phyloP scores from a whole-genome alignment of 371 early-diverging fungal species.

The Rhizomucor miehei region DNA sequence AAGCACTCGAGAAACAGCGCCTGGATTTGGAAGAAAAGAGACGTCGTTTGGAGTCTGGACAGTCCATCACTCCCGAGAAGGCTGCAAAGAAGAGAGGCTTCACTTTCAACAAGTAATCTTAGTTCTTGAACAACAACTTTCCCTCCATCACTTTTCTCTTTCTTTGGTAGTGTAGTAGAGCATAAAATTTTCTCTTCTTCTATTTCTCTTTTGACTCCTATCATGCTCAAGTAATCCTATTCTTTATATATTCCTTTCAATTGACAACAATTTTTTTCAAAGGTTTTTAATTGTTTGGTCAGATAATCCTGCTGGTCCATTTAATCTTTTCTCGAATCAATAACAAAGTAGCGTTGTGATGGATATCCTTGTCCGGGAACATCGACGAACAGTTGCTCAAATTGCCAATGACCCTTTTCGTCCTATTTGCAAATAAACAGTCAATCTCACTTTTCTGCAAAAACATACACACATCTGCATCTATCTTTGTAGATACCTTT shows the following conservation, averaged over 20 bases:
- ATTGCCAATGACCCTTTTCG: constrained; percentile 39
- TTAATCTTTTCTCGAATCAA: too few relatives aligned
- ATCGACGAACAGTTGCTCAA: constrained; percentile 46
- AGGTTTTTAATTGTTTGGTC: too few relatives aligned
- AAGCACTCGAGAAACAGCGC: constrained; percentile 92
- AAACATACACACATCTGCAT: background rate
- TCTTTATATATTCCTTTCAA: background rate
- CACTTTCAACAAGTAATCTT: constrained; percentile 63
- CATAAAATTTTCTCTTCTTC: too few relatives aligned
- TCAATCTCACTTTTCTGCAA: background rate
- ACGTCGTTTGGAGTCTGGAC: constrained; percentile 79
- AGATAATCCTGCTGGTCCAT: too few relatives aligned
- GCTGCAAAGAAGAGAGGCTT: constrained; percentile 79
- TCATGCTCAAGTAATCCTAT: background rate
- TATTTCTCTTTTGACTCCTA: too few relatives aligned
- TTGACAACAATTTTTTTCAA: too few relatives aligned
- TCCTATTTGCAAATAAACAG: constrained; percentile 8
- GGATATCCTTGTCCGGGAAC: constrained; percentile 32
- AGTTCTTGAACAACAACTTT: background rate
- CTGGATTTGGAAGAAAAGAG: constrained; percentile 92
- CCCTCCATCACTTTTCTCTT: background rate
- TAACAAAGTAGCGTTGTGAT: constrained; percentile 6
- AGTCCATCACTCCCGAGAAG: constrained; percentile 86
- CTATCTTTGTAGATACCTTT: background rate
- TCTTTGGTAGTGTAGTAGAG: too few relatives aligned